Base-by-base conservation (phyloP, 495 filamentous ascomycete species). In the Aspergillus incahuasiensis region DNA sequence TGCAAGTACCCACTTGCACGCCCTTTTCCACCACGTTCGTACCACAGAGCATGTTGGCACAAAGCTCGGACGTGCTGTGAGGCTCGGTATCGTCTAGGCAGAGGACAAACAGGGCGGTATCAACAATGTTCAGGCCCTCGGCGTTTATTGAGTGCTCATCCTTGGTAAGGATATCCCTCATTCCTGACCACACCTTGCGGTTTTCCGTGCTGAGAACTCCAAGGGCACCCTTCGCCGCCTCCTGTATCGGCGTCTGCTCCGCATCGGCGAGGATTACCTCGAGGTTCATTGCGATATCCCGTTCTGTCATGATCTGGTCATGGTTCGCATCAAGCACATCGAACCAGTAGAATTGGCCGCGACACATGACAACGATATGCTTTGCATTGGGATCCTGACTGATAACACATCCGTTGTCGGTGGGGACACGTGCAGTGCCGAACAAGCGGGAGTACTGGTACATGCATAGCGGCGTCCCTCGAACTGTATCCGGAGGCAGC, bases 281-380 rank as follows among this genome's bases (percentile, higher is more conserved):
- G 38, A 98, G 76, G 65, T 98, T 98, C 61, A 96, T 79, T 5
- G 88, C 83, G 43, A 98, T 81, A 70, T 98, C 94, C 64, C 90
- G 92, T 73, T 98, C 94, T 1, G 85, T 94, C 92, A 97, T 97
- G 72, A 98, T 96, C 48, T 95, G 73, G 63, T 98, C 94, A 7
- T 87, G 86, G 66, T 95, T 94, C 61, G 94, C 88, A 61, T 98
- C 94, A 18, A 98, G 74, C 2, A 96, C 92, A 69, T 98, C 94
- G 63, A 97, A 98, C 92, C 94, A 98, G 65, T 98, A 98, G 72
- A 97, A 95, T 60, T 98, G 94, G 11, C 95, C 95, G 59, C 90
- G 89, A 64, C 91, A 96, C 69, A 97, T 76, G 21, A 97, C 89
- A n/a, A 96, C 87, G 42, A 97, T 77, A 69, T 98, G 94, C 72